Percentiles rank a stretch among this genome's conserved stretches.
phyloP scores from a whole-genome alignment of 1,139 yeast genomes.

The Candida sp. region DNA sequence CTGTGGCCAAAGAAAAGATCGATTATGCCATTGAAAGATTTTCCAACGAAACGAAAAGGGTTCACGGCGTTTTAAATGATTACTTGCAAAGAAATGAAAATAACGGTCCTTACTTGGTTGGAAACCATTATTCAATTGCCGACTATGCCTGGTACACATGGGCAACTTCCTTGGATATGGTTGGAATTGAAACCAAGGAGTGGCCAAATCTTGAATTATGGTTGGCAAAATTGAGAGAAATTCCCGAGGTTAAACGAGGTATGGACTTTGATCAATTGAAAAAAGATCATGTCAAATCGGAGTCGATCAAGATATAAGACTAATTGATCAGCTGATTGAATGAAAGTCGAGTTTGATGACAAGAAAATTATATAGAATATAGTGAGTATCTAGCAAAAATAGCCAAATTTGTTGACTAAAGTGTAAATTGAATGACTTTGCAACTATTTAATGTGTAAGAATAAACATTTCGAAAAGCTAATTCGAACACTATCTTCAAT shows the following conservation, averaged over 20 bases:
- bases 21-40: background rate
- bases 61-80: conserved; percentile 2
- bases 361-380: too few species aligned
- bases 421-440: too few species aligned
- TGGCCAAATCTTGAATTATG: background rate
- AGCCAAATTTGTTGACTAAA: too few species aligned
- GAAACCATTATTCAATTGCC: conserved; percentile 3
- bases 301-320: too few species aligned
- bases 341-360: too few species aligned
- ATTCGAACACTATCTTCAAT: too few species aligned
- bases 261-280: background rate
- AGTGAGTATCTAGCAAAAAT: too few species aligned
- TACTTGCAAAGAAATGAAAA: conserved; percentile 1
- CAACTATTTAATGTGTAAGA: too few species aligned
- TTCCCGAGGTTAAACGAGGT: background rate
- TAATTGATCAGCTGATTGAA: too few species aligned
- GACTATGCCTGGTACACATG: conserved; percentile 1
- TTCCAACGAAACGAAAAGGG: conserved; percentile 1
- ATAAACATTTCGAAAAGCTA: too few species aligned
- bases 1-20: background rate
- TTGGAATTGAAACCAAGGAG: background rate
- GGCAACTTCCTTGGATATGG: background rate
- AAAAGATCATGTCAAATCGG: too few species aligned
- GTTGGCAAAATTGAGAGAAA: background rate
- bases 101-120: conserved; percentile 4